phyloP scores from a whole-genome alignment of 73 alveolate genomes.

The Effrenium voratum region DNA sequence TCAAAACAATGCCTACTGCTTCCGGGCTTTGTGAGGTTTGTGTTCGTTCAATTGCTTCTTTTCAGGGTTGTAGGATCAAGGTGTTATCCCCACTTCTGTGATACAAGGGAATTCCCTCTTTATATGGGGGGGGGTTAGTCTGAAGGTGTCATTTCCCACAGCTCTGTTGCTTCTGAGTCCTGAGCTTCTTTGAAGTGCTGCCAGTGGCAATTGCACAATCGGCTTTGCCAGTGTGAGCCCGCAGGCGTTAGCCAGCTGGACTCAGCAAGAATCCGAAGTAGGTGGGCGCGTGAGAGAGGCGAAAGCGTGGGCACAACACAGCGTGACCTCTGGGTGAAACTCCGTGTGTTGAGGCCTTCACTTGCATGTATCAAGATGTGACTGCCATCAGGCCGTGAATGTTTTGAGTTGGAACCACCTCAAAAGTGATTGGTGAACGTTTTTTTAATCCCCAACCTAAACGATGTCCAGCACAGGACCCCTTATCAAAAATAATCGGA shows the following conservation, averaged over 20 bases:
- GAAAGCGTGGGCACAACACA: neutral
- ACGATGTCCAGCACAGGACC: no score
- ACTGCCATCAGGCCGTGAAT: no score
- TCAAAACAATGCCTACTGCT: no score
- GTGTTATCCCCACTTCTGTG: no score
- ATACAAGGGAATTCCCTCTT: neutral
- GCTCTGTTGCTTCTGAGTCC: neutral
- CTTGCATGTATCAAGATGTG: no score
- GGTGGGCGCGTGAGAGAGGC: neutral
- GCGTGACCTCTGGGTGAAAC: neutral
- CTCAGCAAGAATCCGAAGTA: slow-evolving; percentile 43
- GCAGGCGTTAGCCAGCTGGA: slow-evolving; percentile 63
- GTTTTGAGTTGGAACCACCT: no score
- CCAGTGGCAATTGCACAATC: neutral
- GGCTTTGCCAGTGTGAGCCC: neutral
- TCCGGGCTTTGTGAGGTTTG: neutral
- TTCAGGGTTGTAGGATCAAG: no score
- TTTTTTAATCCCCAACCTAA: no score
- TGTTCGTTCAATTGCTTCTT: no score
- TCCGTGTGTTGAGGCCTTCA: neutral
- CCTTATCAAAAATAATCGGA: no score
- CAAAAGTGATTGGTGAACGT: no score
- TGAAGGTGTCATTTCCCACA: neutral
- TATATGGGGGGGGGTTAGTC: neutral
- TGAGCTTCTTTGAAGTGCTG: neutral